Conservation (phyloP, 805 yeast genomes). For the Saccharomycopsis capsularis region DNA sequence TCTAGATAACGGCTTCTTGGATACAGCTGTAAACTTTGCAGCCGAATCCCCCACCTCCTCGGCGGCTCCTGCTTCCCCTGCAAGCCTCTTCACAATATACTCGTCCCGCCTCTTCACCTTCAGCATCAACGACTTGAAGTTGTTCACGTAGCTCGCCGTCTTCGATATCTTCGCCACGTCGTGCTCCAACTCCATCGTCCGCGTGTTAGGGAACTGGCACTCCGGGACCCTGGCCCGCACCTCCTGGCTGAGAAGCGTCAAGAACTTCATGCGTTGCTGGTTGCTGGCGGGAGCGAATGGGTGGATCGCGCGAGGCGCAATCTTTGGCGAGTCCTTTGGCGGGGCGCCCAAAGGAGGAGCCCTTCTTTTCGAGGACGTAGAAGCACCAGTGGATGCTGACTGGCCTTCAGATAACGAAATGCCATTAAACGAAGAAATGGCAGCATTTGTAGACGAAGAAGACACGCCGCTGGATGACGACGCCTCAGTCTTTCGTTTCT, state of each 20-base stretch:
- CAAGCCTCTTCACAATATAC: too few species aligned
- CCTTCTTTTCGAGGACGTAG: too few species aligned
- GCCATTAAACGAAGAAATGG: background rate
- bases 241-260: slow-evolving; percentile 5
- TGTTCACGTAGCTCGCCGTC: slow-evolving; percentile 7
- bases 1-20: background rate
- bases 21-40: background rate
- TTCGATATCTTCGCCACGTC: slow-evolving; percentile 15
- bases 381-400: too few species aligned
- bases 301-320: slow-evolving; percentile 1
- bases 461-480: too few species aligned
- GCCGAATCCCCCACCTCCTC: background rate
- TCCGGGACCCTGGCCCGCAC: slow-evolving; percentile 3
- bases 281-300: slow-evolving; percentile 18
- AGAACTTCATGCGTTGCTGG: slow-evolving; percentile 14
- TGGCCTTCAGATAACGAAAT: too few species aligned
- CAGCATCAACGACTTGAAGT: slow-evolving; percentile 10
- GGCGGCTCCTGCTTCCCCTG: too few species aligned
- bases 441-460: background rate
- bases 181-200: slow-evolving; percentile 13
- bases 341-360: too few species aligned
- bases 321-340: background rate
- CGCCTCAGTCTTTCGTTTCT: too few species aligned
- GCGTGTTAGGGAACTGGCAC: slow-evolving; percentile 3
- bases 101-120: slow-evolving; percentile 14